phyloP scores from a whole-genome alignment of 2,329 filamentous ascomycete species.

The Tolypocladium sp. region DNA sequence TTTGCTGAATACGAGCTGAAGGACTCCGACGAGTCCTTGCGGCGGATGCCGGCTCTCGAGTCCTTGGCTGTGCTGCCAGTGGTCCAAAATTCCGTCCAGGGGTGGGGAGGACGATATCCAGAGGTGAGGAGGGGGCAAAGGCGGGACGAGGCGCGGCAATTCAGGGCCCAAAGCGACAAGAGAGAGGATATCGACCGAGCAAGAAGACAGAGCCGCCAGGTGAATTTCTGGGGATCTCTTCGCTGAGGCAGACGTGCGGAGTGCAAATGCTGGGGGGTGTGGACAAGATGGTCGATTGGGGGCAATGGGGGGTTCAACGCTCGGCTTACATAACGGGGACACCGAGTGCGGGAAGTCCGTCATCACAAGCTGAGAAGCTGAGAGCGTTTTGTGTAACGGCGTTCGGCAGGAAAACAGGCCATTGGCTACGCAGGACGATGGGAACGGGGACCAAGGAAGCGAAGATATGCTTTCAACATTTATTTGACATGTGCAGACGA shows the following conservation, averaged over 20 bases:
- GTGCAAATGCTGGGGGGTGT: background rate
- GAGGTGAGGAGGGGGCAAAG: background rate
- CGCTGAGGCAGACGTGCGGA: background rate
- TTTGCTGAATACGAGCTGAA: slow-evolving; percentile 9
- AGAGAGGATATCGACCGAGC: background rate
- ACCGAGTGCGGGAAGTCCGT: background rate
- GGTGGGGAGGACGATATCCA: background rate
- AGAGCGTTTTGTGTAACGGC: background rate
- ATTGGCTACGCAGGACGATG: background rate
- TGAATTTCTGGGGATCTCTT: background rate
- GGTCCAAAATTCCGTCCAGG: slow-evolving; percentile 3
- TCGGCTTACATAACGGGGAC: slow-evolving; percentile 7
- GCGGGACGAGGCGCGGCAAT: background rate
- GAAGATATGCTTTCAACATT: background rate
- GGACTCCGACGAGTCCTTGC: background rate
- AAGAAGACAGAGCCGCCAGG: background rate
- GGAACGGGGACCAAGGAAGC: background rate
- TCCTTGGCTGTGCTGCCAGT: background rate
- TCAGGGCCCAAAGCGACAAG: background rate
- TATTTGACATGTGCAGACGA: background rate
- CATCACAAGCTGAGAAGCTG: background rate
- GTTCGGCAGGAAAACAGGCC: background rate
- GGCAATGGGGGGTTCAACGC: background rate
- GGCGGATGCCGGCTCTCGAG: background rate
- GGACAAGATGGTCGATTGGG: background rate